phyloP scores from a whole-genome alignment of 164 flowering plant genomes.

The Akebia trifoliata region DNA sequence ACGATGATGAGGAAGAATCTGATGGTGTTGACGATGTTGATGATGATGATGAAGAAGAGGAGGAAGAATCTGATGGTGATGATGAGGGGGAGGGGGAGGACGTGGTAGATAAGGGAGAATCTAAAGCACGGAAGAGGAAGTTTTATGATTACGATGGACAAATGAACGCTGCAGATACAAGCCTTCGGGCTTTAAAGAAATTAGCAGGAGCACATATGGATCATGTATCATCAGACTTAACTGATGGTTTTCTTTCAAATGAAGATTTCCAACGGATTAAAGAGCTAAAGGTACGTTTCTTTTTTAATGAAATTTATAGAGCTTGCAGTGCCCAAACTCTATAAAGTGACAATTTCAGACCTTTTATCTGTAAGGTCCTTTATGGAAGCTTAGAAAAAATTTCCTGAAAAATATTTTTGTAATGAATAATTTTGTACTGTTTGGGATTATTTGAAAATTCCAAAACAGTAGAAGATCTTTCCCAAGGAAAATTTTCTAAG shows the following conservation, averaged over 20 bases:
- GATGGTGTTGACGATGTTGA: slow-evolving; percentile 7
- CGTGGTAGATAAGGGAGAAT: slow-evolving; percentile 13
- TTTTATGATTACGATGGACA: slow-evolving; percentile 47
- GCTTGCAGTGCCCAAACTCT: too few relatives aligned
- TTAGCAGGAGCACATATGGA: slow-evolving; percentile 40
- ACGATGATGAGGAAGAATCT: slow-evolving; percentile 11
- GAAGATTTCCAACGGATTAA: slow-evolving; percentile 82
- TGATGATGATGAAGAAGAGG: slow-evolving; percentile 14
- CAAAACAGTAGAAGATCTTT: too few relatives aligned
- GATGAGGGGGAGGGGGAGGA: slow-evolving; percentile 21
- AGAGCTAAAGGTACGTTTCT: slow-evolving; percentile 56
- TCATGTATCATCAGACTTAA: slow-evolving; percentile 21
- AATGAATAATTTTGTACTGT: too few relatives aligned
- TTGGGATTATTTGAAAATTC: too few relatives aligned
- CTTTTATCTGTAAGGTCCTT: too few relatives aligned
- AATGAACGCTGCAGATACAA: slow-evolving; percentile 51
- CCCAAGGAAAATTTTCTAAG: too few relatives aligned
- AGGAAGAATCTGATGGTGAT: slow-evolving; percentile 17
- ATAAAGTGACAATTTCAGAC: too few relatives aligned
- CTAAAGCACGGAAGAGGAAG: slow-evolving; percentile 59
- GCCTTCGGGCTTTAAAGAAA: slow-evolving; percentile 78
- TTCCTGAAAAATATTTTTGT: too few relatives aligned
- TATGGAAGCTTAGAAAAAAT: too few relatives aligned
- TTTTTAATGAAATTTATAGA: too few relatives aligned
- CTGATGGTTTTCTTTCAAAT: slow-evolving; percentile 77